phyloP scores from a whole-genome alignment of 306 rosid genomes.

The Nissolia schottii region DNA sequence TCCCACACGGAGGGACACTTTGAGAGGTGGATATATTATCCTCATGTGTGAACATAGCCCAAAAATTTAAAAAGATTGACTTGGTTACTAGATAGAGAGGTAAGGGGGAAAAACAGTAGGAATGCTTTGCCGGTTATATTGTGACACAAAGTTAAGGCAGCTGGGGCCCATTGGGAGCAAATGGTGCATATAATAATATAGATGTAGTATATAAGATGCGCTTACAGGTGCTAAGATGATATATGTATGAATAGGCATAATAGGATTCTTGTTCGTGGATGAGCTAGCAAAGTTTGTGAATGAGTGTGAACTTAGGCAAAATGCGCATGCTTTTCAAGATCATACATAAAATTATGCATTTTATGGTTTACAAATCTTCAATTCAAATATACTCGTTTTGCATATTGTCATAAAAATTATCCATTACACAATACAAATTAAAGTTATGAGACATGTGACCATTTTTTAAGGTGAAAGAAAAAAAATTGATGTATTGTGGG shows the following conservation, averaged over 20 bases:
- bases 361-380: neutral
- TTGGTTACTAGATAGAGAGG: constrained; percentile 18
- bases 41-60: neutral
- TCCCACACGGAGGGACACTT: constrained; percentile 18
- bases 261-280: neutral
- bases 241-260: neutral
- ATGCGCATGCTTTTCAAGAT: neutral
- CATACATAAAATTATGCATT: neutral
- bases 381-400: neutral
- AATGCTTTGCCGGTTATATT: constrained; percentile 45
- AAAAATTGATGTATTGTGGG: neutral
- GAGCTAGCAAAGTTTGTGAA: neutral
- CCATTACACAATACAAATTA: neutral
- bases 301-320: neutral
- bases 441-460: neutral
- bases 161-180: constrained; percentile 31
- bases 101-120: constrained; percentile 44
- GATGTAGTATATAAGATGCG: neutral
- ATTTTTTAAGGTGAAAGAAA: neutral
- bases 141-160: constrained; percentile 52
- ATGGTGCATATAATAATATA: constrained; percentile 10
- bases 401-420: neutral
- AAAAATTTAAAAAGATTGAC: constrained; percentile 26
- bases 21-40: constrained; percentile 20
- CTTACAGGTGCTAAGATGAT: neutral